Base-by-base conservation (phyloP, 768 basidiomycete species). In the Gymnopilus dilepis region DNA sequence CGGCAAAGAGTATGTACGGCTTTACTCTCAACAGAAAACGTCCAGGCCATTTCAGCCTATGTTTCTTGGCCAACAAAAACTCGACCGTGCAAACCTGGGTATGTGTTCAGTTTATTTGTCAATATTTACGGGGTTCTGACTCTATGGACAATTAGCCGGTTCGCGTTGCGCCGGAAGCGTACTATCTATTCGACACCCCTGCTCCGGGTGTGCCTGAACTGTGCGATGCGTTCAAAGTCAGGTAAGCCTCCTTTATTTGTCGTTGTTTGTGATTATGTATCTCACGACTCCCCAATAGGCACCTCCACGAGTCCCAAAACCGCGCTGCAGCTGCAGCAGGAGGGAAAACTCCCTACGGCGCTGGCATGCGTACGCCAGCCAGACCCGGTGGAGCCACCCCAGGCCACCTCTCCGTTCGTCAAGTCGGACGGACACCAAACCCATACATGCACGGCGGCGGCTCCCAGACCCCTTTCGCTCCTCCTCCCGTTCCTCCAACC, bases 171-270 rank as follows among this genome's bases (percentile, higher is more conserved):
- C 94, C 94, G 1, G 89, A 93, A 75, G 91, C 91, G 5, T 97
- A 95, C 71, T 91, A 90, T 70, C 84, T 98, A 17, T 94, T 94
- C 68, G 94, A 95, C 65, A 92, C 94, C 6, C 86, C 94, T 47
- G 93, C 94, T 24, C 88, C 92, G 6, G 95, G 94, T 37, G 94
- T 99, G 24, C 89, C 92, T 4, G 95, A 97, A 73, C 78, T 99
- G 4, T 97, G 97, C 65, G 96, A 98, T 73, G 95, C 96, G 19
- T 99, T 99, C 86, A 98, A 98, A 86, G 86, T 93, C 70, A 76
- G 89, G 88, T 88, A 68, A 67, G 81, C 68, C 17, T 11, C 19
- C 38, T 15, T 42, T 38, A 7, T 17, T 40, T 41, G 26, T 19
- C 8, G 4, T 30, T 58, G 19, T 15, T 34, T 33, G 34, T 15